Conservation (phyloP, 2,329 filamentous ascomycete species). For the Talaromyces sp. region DNA sequence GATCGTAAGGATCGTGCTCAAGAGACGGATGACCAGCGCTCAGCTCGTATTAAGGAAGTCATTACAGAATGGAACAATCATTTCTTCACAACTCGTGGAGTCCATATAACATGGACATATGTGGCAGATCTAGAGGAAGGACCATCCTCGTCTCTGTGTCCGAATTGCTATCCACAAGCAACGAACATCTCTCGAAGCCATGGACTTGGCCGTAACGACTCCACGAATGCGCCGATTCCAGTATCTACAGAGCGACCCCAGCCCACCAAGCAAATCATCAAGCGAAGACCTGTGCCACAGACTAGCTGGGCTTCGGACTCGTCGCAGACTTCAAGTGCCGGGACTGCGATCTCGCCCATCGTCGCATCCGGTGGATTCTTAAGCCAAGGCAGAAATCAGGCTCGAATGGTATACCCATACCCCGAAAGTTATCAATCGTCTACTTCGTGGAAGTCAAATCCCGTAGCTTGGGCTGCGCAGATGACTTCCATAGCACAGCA, state of each 20-base stretch:
- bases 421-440: background rate
- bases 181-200: conserved; percentile 30
- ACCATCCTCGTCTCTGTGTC: conserved; percentile 40
- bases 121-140: conserved; percentile 34
- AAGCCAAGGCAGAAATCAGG: background rate
- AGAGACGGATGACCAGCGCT: conserved; percentile 43
- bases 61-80: conserved; percentile 45
- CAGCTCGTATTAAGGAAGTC: conserved; percentile 38
- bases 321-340: background rate
- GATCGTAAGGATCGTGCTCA: conserved; percentile 45
- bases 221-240: conserved; percentile 19
- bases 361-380: background rate
- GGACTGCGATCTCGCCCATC: background rate
- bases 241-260: conserved; percentile 15
- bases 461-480: conserved; percentile 36
- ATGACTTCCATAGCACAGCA: conserved; percentile 40
- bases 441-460: conserved; percentile 21
- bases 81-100: conserved; percentile 42
- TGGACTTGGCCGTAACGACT: conserved; percentile 20
- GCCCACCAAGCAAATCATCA: conserved; percentile 11
- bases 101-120: conserved; percentile 37
- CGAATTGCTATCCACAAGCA: conserved; percentile 41
- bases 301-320: background rate
- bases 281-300: conserved; percentile 22
- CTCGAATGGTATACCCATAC: background rate